Evolutionary conservation across 345 rosid genomes (phyloP).

Genomic region (Ailanthus altissimus): DNA sequence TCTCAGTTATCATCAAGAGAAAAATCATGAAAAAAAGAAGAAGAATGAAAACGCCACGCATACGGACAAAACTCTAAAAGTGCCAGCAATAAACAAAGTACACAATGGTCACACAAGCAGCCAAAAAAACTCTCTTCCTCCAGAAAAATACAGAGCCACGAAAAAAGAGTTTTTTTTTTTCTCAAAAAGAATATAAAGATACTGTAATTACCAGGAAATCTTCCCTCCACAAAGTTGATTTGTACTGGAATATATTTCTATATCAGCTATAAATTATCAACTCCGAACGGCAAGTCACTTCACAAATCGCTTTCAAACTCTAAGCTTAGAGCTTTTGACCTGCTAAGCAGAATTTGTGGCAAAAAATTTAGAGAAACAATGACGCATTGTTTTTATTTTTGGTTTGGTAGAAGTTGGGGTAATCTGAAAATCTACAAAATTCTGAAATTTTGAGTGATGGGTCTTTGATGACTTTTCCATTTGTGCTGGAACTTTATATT

Average conservation of each 20-base stretch:
- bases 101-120: conserved; percentile 17
- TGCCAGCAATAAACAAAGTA: conserved; percentile 14
- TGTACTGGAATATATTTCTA: neutral
- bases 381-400: neutral
- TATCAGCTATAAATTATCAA: neutral
- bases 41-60: neutral
- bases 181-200: neutral
- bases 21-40: neutral
- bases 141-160: conserved; percentile 19
- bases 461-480: neutral
- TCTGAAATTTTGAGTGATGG: neutral
- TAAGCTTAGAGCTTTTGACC: conserved; percentile 31
- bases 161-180: neutral
- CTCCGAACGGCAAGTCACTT: neutral
- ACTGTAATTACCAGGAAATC: conserved; percentile 31
- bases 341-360: conserved; percentile 32
- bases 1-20: neutral
- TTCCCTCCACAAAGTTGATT: conserved; percentile 32
- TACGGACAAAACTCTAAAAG: neutral
- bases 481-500: too few relatives aligned
- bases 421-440: neutral
- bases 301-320: conserved; percentile 27
- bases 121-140: conserved; percentile 9
- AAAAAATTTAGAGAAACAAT: conserved; percentile 1
- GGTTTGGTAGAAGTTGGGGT: neutral